These are phyloP conservation scores for Triangularia setosa DNA, from an alignment of 2,329 filamentous ascomycete genomes.

Conservation along the genomic window DNA sequence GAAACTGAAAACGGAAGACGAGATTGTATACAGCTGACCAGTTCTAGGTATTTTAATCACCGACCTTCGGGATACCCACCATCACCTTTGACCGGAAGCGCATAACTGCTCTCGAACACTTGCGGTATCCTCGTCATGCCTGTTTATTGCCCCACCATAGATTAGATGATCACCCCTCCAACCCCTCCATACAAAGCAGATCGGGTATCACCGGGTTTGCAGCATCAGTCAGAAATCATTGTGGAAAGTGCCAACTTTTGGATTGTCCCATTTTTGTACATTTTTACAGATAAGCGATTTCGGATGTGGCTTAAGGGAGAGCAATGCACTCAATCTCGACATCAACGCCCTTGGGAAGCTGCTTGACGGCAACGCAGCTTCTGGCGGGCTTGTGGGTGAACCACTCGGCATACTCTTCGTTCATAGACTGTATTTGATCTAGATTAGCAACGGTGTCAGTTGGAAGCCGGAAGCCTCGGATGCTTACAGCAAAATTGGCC, in stretches of 20 bases:
- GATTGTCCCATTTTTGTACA: not conserved
- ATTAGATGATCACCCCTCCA: not conserved
- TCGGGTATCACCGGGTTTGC: not conserved
- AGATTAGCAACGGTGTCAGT: not conserved
- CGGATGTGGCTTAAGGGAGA: conserved; percentile 45
- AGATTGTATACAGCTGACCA: not conserved
- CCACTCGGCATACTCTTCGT: conserved; percentile 78
- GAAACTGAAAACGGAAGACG: no score
- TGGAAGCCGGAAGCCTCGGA: not conserved
- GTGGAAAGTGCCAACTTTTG: not conserved
- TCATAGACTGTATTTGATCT: conserved; percentile 59
- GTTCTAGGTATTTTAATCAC: not conserved
- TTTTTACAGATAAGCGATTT: not conserved
- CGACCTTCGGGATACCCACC: not conserved
- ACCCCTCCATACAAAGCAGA: not conserved
- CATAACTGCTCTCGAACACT: not conserved
- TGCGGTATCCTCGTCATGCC: not conserved
- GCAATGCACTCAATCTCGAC: conserved; percentile 91
- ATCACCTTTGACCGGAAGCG: not conserved
- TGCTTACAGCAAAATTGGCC: conserved; percentile 68
- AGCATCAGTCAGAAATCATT: not conserved
- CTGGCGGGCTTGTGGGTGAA: conserved; percentile 81
- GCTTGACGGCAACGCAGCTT: conserved; percentile 86
- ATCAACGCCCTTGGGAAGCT: conserved; percentile 78
- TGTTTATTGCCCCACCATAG: not conserved